Conservation (phyloP, 1,284 basidiomycete species). For the Cutaneotrichosporon mucoides region DNA sequence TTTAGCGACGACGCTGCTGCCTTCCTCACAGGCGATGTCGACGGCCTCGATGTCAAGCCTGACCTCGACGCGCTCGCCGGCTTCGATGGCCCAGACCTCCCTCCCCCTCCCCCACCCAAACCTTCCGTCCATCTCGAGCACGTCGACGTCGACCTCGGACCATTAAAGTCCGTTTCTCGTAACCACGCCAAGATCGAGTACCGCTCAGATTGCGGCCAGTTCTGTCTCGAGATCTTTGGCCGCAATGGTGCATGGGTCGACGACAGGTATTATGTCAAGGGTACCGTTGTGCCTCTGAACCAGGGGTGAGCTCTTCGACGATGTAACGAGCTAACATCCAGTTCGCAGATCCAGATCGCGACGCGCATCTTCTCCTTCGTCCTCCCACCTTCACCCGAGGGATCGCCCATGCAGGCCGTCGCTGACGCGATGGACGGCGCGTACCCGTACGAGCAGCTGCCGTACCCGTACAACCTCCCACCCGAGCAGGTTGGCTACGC, state of each 20-base stretch:
- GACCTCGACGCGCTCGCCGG: constrained; percentile 9
- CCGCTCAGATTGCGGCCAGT: constrained; percentile 59
- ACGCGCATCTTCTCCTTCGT: constrained; percentile 97
- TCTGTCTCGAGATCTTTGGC: constrained; percentile 85
- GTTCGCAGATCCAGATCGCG: constrained; percentile 97
- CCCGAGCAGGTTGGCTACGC: constrained; percentile 38
- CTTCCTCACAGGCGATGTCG: not conserved
- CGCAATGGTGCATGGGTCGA: constrained; percentile 98
- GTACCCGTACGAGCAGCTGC: constrained; percentile 27
- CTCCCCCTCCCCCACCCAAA: constrained; percentile 35
- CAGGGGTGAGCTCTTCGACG: constrained; percentile 60
- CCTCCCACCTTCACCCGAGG: constrained; percentile 58
- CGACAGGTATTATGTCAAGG: constrained; percentile 86
- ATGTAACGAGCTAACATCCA: constrained; percentile 41
- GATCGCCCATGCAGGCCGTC: constrained; percentile 30
- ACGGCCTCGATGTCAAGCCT: constrained; percentile 15
- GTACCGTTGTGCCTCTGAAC: constrained; percentile 72
- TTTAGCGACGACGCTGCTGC: not conserved
- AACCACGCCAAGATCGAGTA: constrained; percentile 92
- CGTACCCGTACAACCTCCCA: constrained; percentile 44
- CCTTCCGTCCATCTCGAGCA: constrained; percentile 48
- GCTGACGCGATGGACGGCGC: constrained; percentile 25
- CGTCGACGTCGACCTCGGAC: constrained; percentile 94
- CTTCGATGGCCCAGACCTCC: constrained; percentile 4
- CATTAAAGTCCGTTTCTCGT: constrained; percentile 92